phyloP scores from a whole-genome alignment of 2,329 filamentous ascomycete species.

The Neocucurbitaria cava region DNA sequence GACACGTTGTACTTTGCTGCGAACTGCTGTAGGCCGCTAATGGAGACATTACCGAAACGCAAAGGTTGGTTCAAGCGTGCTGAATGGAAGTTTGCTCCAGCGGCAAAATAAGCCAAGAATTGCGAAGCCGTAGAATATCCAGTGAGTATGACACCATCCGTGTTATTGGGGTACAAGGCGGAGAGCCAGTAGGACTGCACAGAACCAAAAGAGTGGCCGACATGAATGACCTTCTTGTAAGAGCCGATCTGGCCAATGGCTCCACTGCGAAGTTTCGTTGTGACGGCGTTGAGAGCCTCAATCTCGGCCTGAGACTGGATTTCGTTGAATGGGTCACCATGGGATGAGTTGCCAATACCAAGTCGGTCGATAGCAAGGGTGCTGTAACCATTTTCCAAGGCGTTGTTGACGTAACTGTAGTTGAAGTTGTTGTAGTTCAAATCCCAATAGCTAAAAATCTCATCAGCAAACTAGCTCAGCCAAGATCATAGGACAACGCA shows the following conservation, averaged over 20 bases:
- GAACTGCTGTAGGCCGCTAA: conserved; percentile 10
- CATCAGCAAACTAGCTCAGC: conserved; percentile 1
- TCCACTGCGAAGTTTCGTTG: conserved; percentile 56
- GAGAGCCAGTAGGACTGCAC: conserved; percentile 64
- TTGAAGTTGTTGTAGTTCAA: conserved; percentile 63
- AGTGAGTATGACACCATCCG: conserved; percentile 66
- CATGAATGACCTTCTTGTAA: conserved; percentile 61
- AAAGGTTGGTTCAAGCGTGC: conserved; percentile 53
- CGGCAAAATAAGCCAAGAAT: conserved; percentile 53
- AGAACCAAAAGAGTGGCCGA: conserved; percentile 71
- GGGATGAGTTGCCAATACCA: conserved; percentile 65
- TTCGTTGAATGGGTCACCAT: conserved; percentile 65
- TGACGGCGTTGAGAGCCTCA: conserved; percentile 64
- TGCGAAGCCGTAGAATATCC: conserved; percentile 62
- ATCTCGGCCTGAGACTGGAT: conserved; percentile 66
- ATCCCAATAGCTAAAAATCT: conserved; percentile 64
- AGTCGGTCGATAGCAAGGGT: conserved; percentile 69
- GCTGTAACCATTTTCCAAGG: conserved; percentile 63
- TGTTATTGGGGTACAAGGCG: conserved; percentile 59
- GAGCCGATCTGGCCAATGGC: conserved; percentile 51
- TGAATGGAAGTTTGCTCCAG: conserved; percentile 58
- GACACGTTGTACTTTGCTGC: conserved; percentile 16
- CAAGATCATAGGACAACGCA: conserved; percentile 25
- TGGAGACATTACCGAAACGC: conserved; percentile 46
- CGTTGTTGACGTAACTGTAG: conserved; percentile 67